Conservation (phyloP, 2,329 filamentous ascomycete species). For the Eutypella sp. region DNA sequence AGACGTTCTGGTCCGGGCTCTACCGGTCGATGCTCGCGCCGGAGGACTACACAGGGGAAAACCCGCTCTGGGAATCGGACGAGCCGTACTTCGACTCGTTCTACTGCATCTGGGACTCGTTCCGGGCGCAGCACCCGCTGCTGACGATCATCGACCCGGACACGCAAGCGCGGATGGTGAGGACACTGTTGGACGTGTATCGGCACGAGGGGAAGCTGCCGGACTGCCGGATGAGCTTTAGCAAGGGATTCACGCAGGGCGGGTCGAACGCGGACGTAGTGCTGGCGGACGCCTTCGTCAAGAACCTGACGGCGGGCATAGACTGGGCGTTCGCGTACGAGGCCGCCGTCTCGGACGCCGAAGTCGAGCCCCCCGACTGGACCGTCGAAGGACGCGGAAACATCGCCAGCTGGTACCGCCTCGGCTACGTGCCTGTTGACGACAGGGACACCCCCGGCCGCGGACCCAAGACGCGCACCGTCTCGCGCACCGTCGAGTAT, state of each 20-base stretch:
- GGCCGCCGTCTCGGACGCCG: slow-evolving; percentile 68
- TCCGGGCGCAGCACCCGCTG: slow-evolving; percentile 65
- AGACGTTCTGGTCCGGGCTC: slow-evolving; percentile 65
- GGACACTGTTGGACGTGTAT: slow-evolving; percentile 69
- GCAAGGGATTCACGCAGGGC: slow-evolving; percentile 71
- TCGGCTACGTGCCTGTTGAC: slow-evolving; percentile 67
- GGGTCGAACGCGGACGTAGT: slow-evolving; percentile 73
- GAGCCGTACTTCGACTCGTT: slow-evolving; percentile 71
- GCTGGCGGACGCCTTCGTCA: slow-evolving; percentile 64
- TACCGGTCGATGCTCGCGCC: slow-evolving; percentile 67
- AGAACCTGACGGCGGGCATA: slow-evolving; percentile 58
- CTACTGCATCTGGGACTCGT: slow-evolving; percentile 70
- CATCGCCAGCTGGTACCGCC: slow-evolving; percentile 62
- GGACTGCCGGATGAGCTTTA: slow-evolving; percentile 73
- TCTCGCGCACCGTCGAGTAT: slow-evolving; percentile 74
- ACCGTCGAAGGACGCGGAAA: slow-evolving; percentile 65
- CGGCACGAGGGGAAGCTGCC: slow-evolving; percentile 58
- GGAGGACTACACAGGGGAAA: slow-evolving; percentile 73
- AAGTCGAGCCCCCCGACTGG: slow-evolving; percentile 63
- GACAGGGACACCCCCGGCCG: slow-evolving; percentile 59
- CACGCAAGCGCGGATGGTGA: slow-evolving; percentile 64
- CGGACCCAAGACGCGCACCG: slow-evolving; percentile 62
- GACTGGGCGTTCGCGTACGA: slow-evolving; percentile 68
- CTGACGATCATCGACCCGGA: slow-evolving; percentile 66
- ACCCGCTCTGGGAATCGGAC: slow-evolving; percentile 61